Base-by-base conservation (phyloP, 2,329 filamentous ascomycete genomes). In the Ophiocordyceps australis region DNA sequence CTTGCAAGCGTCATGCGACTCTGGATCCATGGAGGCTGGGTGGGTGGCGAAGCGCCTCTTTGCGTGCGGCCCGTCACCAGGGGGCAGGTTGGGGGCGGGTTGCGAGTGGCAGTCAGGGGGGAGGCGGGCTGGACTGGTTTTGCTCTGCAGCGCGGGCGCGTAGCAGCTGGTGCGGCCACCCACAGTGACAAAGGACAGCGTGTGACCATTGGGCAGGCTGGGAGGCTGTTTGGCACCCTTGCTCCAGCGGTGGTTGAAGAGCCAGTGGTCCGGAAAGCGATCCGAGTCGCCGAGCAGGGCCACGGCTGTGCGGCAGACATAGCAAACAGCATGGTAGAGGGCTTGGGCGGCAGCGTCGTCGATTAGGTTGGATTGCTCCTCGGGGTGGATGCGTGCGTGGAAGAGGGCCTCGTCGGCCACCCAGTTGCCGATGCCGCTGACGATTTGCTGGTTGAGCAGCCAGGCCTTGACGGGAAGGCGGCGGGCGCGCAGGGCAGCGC, bases 391-490 rank as follows among this genome's bases (percentile, higher is more conserved):
- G 25, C 66, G 72, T 5, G 89, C 78, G 38, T 95, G 75, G 42
- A 85, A 98, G 26, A 98, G 57, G 6, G 93, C 74, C 47, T 98
- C 89, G 43, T 98, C 89, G 1, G 76, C 83, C 28, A 98, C 86
- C 86, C 86, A 98, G 44, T 95, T 95, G 0, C 89, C 89, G 33
- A 98, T 80, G 7, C 89, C 89, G 40, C 79, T 89, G 32, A 95
- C 78, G 45, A 78, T 78, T 12, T 71, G 64, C 49, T 98, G 89
- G 43, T 95, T 81, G 4, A 95, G 61, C 9, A 98, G 56, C 13
- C 94, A 59, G 0, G 83, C 80, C 47, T 95, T 95, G 35, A 95
- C 66, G 0, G 86, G 85, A 1, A 94, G 79, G 39, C 70, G 80
- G 28, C 86, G 83, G 30, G 63, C 69, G 25, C 53, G 59, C 55